Base-by-base conservation (phyloP, 805 yeast species). In the Saccharomycopsis olivae region DNA sequence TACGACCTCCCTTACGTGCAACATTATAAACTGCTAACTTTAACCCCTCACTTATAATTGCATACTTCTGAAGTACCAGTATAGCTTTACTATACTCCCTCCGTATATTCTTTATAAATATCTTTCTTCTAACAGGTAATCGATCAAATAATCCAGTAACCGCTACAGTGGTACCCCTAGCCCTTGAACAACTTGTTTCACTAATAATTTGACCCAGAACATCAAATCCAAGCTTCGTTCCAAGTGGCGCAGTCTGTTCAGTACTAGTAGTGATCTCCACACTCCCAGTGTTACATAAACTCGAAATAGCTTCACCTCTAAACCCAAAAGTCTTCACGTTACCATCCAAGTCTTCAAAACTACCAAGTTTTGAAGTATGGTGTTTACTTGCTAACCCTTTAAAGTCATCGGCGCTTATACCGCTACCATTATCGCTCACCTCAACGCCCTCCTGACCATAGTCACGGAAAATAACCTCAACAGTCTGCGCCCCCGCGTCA, bases 41-140 rank as follows among this genome's bases (percentile, higher is more conserved):
- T 5, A 79, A 72, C 3, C 65, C 60, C 2, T 74, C 60, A 46
- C 68, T 62, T 5, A 83, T 72, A 3, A 92, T 50, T 11, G 85
- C 69, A 60, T 87, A 84, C 30, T 71, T 71, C 49, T 75, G 92
- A 2, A 92, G 49, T 30, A 80, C 51, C 0, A 61, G 53, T 3
- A 89, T 52, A n/a, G 84, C 66, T 51, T 78, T 81, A 34, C 74
- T 66, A 58, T 78, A 86, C 53, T 87, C 95, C 42, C 77, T 67
- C 52, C 75, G 83, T 29, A 62, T 52, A 49, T 81, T 78, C 52
- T 76, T 83, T 15, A 64, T 66, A 36, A 88, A 69, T 48, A 83
- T 87, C 51, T 76, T 79, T 36, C 75, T 65, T 44, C 99, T 65
- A 5, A 94, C 98, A 0, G 97, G 97, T 39, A 88, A 58, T 37